Evolutionary conservation across 2,329 filamentous ascomycete species (phyloP), one percentile per base, ranked within the genome.

Genomic region (Pyrenochaeta sp.): DNA sequence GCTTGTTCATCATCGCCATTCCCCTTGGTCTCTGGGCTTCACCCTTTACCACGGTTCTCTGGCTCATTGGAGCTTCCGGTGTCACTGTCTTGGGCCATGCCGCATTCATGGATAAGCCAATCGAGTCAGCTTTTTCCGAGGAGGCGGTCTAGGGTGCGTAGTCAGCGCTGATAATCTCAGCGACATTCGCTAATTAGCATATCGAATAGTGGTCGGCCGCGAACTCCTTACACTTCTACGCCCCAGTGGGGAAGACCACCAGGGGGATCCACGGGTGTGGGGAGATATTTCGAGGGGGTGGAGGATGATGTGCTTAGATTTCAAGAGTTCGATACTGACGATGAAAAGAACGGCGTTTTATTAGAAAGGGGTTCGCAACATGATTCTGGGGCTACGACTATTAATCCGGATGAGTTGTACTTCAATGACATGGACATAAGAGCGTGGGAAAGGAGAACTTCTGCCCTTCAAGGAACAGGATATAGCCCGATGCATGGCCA

Each of bases 141-240:
- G 94, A 99, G 93, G 93, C 94, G 92, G 94, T 99, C 89, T 99
- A 97, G 86, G n/a, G n/a, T n/a, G n/a, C n/a, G n/a, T n/a, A n/a
- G n/a, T n/a, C n/a, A n/a, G n/a, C n/a, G n/a, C n/a, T n/a, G n/a
- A n/a, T n/a, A n/a, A n/a, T n/a, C n/a, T n/a, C n/a, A n/a, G n/a
- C n/a, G n/a, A n/a, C n/a, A n/a, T n/a, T n/a, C n/a, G n/a, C n/a
- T n/a, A n/a, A n/a, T n/a, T n/a, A n/a, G n/a, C n/a, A n/a, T n/a
- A n/a, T n/a, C n/a, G n/a, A n/a, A n/a, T n/a, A n/a, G 83, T 95
- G 92, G 92, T 97, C 94, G 93, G 90, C 93, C 93, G 94, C 94
- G 88, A 94, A 88, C 92, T 96, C 93, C 92, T 78, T 77, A 81
- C 76, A 77, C 78, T 34, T 34, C 31, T 81, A 86, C 88, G 91